These are phyloP conservation scores for Schizochytrium sp. DNA, from an alignment of 108 stramenopile species.

Conservation along the genomic window DNA sequence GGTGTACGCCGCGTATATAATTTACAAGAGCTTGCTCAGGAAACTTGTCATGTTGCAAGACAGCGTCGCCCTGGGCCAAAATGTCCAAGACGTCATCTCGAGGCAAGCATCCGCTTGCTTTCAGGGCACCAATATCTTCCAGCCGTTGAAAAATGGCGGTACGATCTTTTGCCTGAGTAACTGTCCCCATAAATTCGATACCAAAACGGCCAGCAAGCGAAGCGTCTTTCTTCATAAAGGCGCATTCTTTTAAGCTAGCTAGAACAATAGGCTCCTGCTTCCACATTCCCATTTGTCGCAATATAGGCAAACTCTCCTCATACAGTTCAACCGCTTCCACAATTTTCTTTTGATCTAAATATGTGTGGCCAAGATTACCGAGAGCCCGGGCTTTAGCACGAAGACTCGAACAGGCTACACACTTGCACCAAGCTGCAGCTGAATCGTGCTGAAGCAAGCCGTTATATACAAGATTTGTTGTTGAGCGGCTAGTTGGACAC, in stretches of 20 bases:
- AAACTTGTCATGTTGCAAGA: background rate
- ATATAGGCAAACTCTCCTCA: background rate
- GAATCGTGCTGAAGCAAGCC: background rate
- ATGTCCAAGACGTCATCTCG: background rate
- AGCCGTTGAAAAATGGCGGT: background rate
- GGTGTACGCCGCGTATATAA: background rate
- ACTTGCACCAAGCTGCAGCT: slow-evolving; percentile 41
- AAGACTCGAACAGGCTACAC: slow-evolving; percentile 21
- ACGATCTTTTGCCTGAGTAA: slow-evolving; percentile 38
- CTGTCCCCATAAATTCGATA: slow-evolving; percentile 34
- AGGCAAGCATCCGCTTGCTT: background rate
- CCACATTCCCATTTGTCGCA: slow-evolving; percentile 43
- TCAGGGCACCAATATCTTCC: background rate
- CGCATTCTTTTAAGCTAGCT: background rate
- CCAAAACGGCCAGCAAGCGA: slow-evolving; percentile 1
- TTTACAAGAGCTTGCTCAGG: background rate
- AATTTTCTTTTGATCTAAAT: slow-evolving; percentile 17
- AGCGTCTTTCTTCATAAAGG: background rate
- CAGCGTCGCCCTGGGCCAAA: background rate
- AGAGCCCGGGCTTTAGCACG: slow-evolving; percentile 4
- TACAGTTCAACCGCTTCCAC: slow-evolving; percentile 8
- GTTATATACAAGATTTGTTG: background rate
- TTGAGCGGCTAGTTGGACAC: background rate
- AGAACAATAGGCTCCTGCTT: slow-evolving; percentile 59
- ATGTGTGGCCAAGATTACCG: slow-evolving; percentile 34